Evolutionary conservation across 2,329 filamentous ascomycete species (phyloP), one percentile per base, ranked within the genome.

Genomic region (Xylariaceae sp.): DNA sequence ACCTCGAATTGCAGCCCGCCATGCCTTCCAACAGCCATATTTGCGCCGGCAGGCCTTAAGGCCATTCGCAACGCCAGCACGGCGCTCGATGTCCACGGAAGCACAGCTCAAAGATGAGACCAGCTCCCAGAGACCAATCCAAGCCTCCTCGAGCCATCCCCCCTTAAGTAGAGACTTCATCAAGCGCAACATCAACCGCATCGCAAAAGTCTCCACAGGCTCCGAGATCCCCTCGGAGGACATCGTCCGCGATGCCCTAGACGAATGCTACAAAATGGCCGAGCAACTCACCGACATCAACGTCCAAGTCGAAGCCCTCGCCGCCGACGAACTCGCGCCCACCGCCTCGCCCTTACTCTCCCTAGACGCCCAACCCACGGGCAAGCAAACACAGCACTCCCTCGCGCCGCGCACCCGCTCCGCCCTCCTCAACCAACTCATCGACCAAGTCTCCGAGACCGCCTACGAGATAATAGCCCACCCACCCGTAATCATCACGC

Each of bases 401-500:
- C 64, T 62, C 17, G 62, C 66, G 15, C 52, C n/a, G 55, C 52
- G 9, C 51, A 51, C 56, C 59, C 68, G 60, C 59, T 63, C 45
- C 51, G 61, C 18, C 70, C 75, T 62, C 35, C 64, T 81, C 50
- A 73, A 73, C 61, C 75, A 79, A 51, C 76, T 80, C 30, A 73
- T 80, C 57, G 75, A 80, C 66, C 77, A 76, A 65, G 78, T 87
- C 58, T 86, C 84, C 18, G 71, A 80, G 54, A 74, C 82, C 6
- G 85, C 88, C n/a, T 88, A 89, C 72, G 77, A 81, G 44, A 82
- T 97, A 57, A 73, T 96, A 60, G 81, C 82, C 52, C 84, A 93
- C 66, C 86, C 88, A 3, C 85, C 88, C 61, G 86, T 97, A 52
- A 89, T 92, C 75, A 89, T 97, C 70, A 89, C 89, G 3, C 84